Base-by-base conservation (phyloP, 2,329 filamentous ascomycete species). In the Cryphonectria radicalis region DNA sequence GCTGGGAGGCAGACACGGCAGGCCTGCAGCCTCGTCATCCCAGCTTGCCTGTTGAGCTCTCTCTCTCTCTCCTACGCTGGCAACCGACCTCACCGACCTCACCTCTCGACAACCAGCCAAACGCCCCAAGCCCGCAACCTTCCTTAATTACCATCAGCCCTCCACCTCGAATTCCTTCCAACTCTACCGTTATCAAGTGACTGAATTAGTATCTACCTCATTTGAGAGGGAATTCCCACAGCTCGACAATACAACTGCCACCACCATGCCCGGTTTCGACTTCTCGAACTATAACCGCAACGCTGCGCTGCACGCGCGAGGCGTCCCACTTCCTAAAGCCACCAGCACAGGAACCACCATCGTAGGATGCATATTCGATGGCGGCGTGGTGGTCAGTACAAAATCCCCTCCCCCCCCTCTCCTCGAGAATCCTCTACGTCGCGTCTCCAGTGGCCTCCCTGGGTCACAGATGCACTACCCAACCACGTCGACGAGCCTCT, bases 241-340 rank as follows among this genome's bases (percentile, higher is more conserved):
- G 37, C 62, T 40, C 40, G 19, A 28, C 25, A 55, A 55, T n/a
- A 28, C 62, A 53, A 35, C 60, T 28, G 60, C 55, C 65, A 55
- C 73, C 84, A 91, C 80, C 78, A 99, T 99, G 96, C 91, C 93
- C 78, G 95, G 95, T 85, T 97, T 98, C 89, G 95, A 98, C 86
- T 99, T 99, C 89, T 97, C 94, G 83, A 99, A 99, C 89, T 96
- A 98, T 90, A 97, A 97, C 89, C 94, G 96, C 87, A 99, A 99
- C 90, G 90, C 92, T 81, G 95, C 95, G 75, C 90, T 99, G 77
- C 95, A 98, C 82, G 94, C 95, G 78, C 91, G 92, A 83, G 97
- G 97, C 77, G 92, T 98, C 67, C 96, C 96, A 74, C 87, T 98
- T 73, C 96, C 97, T 78, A 98, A 98, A 86, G 96, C 96, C 74